A percentile compares a stretch with the other conserved stretches of the same genome.
phyloP scores from a whole-genome alignment of 2,329 filamentous ascomycete species.

The Gyromitra esculenta region DNA sequence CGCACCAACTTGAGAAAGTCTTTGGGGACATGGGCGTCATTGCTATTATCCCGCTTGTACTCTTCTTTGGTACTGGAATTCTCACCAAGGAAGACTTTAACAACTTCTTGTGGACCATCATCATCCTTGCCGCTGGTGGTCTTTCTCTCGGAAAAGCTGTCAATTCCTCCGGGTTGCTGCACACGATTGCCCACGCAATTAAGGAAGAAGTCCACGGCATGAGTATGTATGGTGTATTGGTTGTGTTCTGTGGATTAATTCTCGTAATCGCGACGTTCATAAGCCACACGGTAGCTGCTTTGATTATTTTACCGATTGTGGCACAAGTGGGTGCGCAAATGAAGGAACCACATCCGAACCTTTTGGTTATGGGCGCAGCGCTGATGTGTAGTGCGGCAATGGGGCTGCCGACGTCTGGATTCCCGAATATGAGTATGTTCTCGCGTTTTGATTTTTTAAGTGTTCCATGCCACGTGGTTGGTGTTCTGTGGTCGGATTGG shows the following conservation, averaged over 20 bases:
- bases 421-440: slow-evolving; percentile 98
- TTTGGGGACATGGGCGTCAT: slow-evolving; percentile 99
- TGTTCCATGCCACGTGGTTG: slow-evolving; percentile 14
- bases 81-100: slow-evolving; percentile 99
- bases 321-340: slow-evolving; percentile 84
- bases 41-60: slow-evolving; percentile 91
- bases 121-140: slow-evolving; percentile 94
- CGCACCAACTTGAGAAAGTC: slow-evolving; percentile 82
- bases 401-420: slow-evolving; percentile 93
- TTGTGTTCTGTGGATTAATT: slow-evolving; percentile 85
- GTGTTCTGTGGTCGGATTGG: slow-evolving; percentile 11
- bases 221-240: slow-evolving; percentile 83
- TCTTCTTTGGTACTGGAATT: slow-evolving; percentile 97
- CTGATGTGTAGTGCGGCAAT: slow-evolving; percentile 98
- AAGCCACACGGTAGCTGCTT: slow-evolving; percentile 92
- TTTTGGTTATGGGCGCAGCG: slow-evolving; percentile 93
- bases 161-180: slow-evolving; percentile 87
- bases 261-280: slow-evolving; percentile 97
- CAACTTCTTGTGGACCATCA: slow-evolving; percentile 99
- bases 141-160: slow-evolving; percentile 93
- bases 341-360: slow-evolving; percentile 89
- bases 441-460: slow-evolving; percentile 20
- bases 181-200: slow-evolving; percentile 84
- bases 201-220: slow-evolving; percentile 77
- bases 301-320: slow-evolving; percentile 93